These are phyloP conservation scores for Cutaneotrichosporon cyanovorans DNA, from an alignment of 1,284 basidiomycete genomes.

Conservation along the genomic window DNA sequence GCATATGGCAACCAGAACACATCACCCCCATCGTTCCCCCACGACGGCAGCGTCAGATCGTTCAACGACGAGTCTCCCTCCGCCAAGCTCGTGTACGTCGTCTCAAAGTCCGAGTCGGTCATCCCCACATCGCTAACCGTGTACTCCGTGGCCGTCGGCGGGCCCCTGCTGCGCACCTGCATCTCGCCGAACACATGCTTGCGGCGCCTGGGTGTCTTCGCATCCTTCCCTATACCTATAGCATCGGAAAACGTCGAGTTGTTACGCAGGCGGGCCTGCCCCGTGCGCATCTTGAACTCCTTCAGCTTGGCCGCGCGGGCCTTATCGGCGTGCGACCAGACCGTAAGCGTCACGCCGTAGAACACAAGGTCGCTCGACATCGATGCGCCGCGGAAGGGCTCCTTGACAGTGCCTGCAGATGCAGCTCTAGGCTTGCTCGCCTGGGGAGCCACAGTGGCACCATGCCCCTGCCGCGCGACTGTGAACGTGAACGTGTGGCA, in stretches of 20 bases:
- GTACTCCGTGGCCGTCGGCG: slow-evolving; percentile 9
- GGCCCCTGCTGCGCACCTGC: neutral
- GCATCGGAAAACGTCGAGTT: slow-evolving; percentile 11
- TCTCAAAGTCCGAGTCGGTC: slow-evolving; percentile 54
- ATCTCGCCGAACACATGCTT: slow-evolving; percentile 3
- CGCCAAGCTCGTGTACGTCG: slow-evolving; percentile 12
- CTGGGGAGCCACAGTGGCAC: slow-evolving; percentile 26
- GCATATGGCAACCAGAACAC: slow-evolving; percentile 91
- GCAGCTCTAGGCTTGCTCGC: slow-evolving; percentile 33
- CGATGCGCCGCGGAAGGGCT: slow-evolving; percentile 56
- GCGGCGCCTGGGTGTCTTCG: slow-evolving; percentile 3
- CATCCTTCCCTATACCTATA: slow-evolving; percentile 1
- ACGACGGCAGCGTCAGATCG: slow-evolving; percentile 49
- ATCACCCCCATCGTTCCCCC: slow-evolving; percentile 42
- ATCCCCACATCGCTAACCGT: slow-evolving; percentile 65
- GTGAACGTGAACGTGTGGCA: slow-evolving; percentile 85
- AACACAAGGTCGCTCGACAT: slow-evolving; percentile 54
- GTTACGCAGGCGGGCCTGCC: slow-evolving; percentile 10
- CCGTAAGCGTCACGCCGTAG: slow-evolving; percentile 81
- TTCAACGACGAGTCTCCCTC: slow-evolving; percentile 11
- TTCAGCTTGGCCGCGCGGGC: slow-evolving; percentile 55
- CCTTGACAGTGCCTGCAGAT: slow-evolving; percentile 57
- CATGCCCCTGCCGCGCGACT: slow-evolving; percentile 34
- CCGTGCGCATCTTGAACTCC: slow-evolving; percentile 23
- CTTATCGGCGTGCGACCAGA: slow-evolving; percentile 87